Base-by-base conservation (phyloP, 2,329 filamentous ascomycete genomes). In the Ophiocordyceps robertsii region DNA sequence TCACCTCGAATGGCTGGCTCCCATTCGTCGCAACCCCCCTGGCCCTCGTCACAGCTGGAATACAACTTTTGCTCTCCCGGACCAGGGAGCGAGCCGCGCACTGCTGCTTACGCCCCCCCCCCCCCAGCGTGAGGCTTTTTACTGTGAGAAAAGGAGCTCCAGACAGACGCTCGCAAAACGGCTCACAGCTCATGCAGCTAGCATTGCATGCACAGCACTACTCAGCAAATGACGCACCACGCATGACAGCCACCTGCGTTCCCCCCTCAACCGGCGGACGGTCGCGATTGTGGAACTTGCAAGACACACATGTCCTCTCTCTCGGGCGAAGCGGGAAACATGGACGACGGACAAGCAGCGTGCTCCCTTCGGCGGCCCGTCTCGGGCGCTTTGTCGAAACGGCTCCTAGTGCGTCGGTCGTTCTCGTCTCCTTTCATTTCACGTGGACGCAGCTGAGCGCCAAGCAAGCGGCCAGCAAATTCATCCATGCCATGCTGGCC, bases 11-110 rank as follows among this genome's bases (percentile, higher is more conserved):
- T 37, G 40, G 17, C 4, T 21, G 9, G 24, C 39, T 41, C 30
- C 33, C 19, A 45, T 47, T 47, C 43, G 45, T 32, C 38, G 13
- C 24, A 27, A 31, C 10, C 17, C 19, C 32, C 32, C 17, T n/a
- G 13, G 11, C 14, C n/a, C n/a, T 27, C 29, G 36, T 41, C 39
- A 36, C 16, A 24, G 37, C 37, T 38, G 24, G 33, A 27, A 27
- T 27, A 27, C 7, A 38, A 43, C 4, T 19, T 37, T 36, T 38
- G n/a, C 30, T 29, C 37, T 42, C 40, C 42, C 43, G 38, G 39
- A 44, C 27, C 16, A 16, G 39, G 19, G 19, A 19, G 19, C 19
- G 19, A 19, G 19, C 19, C 19, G 37, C 35, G 36, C 36, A 13
- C 33, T n/a, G 31, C 39, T 24, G 43, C 13, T n/a, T 43, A 40